These are phyloP conservation scores for Parathielavia hyrcaniae DNA, from an alignment of 495 filamentous ascomycete species.

Conservation along the genomic window DNA sequence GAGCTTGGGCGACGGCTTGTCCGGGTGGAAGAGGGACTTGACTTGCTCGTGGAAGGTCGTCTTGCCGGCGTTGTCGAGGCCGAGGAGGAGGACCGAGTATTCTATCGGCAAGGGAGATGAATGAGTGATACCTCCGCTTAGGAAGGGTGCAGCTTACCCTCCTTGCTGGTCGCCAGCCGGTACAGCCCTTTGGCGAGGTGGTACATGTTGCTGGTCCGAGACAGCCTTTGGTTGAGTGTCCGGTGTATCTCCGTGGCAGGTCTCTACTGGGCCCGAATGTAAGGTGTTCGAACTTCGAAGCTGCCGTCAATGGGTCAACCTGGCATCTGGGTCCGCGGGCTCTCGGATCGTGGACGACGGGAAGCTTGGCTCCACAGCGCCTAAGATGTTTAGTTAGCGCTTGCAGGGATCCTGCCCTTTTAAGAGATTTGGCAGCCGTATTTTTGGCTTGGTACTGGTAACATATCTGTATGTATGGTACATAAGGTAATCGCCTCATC, in stretches of 20 bases:
- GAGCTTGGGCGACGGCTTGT: slow-evolving; percentile 50
- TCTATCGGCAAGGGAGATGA: slow-evolving; percentile 55
- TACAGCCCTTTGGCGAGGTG: slow-evolving; percentile 94
- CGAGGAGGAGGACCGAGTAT: slow-evolving; percentile 94
- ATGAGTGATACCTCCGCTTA: too few relatives aligned
- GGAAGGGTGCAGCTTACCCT: slow-evolving; percentile 52
- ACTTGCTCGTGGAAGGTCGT: slow-evolving; percentile 96
- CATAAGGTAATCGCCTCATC: too few relatives aligned
- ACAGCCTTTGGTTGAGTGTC: not conserved
- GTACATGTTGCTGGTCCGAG: slow-evolving; percentile 58
- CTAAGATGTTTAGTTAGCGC: too few relatives aligned
- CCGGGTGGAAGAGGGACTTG: slow-evolving; percentile 74
- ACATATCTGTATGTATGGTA: too few relatives aligned
- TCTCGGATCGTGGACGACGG: too few relatives aligned
- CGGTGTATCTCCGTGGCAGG: not conserved
- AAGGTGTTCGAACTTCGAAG: too few relatives aligned
- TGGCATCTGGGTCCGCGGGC: not conserved
- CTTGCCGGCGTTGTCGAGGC: slow-evolving; percentile 97
- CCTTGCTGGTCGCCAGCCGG: slow-evolving; percentile 88
- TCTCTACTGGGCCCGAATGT: not conserved
- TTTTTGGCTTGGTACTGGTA: too few relatives aligned
- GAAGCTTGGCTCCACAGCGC: too few relatives aligned
- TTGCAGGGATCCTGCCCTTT: too few relatives aligned
- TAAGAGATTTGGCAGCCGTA: too few relatives aligned
- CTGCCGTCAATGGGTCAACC: not conserved